Evolutionary conservation across 2,329 filamentous ascomycete species (phyloP), one percentile per base, ranked within the genome.

Genomic region (Clonostachys solani): DNA sequence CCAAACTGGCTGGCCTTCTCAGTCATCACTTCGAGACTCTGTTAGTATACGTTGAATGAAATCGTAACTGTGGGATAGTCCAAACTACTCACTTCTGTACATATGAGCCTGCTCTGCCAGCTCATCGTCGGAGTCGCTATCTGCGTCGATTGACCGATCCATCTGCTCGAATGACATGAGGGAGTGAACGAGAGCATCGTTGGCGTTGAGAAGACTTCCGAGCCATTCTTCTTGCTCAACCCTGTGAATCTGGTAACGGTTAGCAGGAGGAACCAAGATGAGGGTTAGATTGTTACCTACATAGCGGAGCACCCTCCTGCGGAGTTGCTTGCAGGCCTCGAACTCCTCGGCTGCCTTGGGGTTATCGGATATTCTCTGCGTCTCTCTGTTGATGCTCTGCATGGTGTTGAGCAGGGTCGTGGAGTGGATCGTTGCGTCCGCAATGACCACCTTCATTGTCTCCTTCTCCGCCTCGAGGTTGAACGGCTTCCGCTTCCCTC

Each of bases 161-260:
- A 97, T 81, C 56, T 96, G 89, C 67, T 97, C 92, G 60, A 91
- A 99, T 0, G 91, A 88, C 81, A 95, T 96, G 48, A 99, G 77
- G 2, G 92, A 90, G 51, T 86, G 86, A 38, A 97, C 89, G n/a
- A 99, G 84, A 66, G 95, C 89, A 58, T 99, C 94, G 59, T 99
- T 97, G 53, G 92, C 92, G 59, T 94, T 89, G 16, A 99, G 83
- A 5, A 99, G 77, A 50, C 89, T 86, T 40, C 92, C 94, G 9
- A 99, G 84, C 77, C 88, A 96, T 59, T 97, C 85, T 60, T 97
- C 92, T 9, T 84, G 86, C 62, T 96, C 89, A 12, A 97, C 87
- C 44, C 91, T 80, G 60, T 97, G 90, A 52, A 97, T 96, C 81
- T 85, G 47, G 3, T 2, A 4, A 34, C 51, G 8, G 33, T 18